Base-by-base conservation (phyloP, 2,329 filamentous ascomycete species). In the Aurifilum marmelostoma region DNA sequence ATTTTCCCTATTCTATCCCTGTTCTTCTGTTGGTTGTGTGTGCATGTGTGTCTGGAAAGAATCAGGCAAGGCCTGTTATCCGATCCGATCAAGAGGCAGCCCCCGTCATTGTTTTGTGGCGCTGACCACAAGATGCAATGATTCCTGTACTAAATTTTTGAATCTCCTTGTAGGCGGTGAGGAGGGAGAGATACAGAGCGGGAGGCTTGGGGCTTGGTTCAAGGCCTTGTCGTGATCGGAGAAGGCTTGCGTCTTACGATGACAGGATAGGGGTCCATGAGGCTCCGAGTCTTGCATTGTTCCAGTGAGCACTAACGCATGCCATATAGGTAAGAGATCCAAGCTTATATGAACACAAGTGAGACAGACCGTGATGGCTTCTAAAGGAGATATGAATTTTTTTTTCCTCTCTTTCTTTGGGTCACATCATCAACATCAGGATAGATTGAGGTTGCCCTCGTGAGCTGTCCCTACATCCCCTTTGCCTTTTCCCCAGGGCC, bases 361-460 rank as follows among this genome's bases (percentile, higher is more conserved):
- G 61, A 27, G 21, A n/a, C 11, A 21, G 43, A 8, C 16, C n/a
- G n/a, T n/a, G n/a, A n/a, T n/a, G n/a, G n/a, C n/a, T n/a, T n/a
- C n/a, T n/a, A 47, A 5, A 12, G 61, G 18, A 50, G 47, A 56
- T 14, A 37, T n/a, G 27, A 4, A 34, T 34, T 58, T 14, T 14
- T 11, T n/a, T 47, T n/a, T n/a, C n/a, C n/a, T n/a, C n/a, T n/a
- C n/a, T n/a, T n/a, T n/a, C n/a, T n/a, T n/a, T n/a, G n/a, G 12
- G n/a, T 41, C 9, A 54, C 16, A n/a, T 65, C 63, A 58, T 56
- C 32, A 58, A 65, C 63, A 27, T 65, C 29, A 24, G 56, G 24
- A 65, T 65, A 41, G 14, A 52, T 56, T 58, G 54, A 41, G 52
- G 34, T 66, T 21, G 64, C 64, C 64, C 64, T 60, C 32, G 64